These are phyloP conservation scores for Cryoendolithus antarcticus DNA, from an alignment of 2,329 filamentous ascomycete genomes.

Conservation along the genomic window DNA sequence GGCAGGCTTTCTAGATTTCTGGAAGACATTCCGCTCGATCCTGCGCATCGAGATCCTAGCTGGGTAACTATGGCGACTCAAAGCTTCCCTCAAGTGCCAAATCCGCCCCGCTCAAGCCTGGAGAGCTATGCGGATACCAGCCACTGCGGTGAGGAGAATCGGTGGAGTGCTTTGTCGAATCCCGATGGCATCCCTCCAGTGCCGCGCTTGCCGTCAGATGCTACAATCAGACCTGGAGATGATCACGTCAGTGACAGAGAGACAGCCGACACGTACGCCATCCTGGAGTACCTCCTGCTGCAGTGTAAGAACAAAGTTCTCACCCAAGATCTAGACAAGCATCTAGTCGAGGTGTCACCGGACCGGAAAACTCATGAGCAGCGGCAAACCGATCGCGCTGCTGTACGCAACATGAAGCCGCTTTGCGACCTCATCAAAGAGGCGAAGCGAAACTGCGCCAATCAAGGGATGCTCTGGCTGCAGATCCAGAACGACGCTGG, in stretches of 20 bases:
- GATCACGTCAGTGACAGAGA: background rate
- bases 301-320: background rate
- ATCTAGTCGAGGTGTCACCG: constrained; percentile 1
- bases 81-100: constrained; percentile 5
- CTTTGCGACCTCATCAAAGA: too few species aligned
- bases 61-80: constrained; percentile 8
- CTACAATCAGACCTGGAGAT: background rate
- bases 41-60: constrained; percentile 1
- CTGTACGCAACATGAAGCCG: too few species aligned
- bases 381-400: too few species aligned
- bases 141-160: constrained; percentile 7
- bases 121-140: constrained; percentile 17
- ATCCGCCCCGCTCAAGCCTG: constrained; percentile 6
- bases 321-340: constrained; percentile 1
- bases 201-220: background rate
- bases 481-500: too few species aligned
- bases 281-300: background rate
- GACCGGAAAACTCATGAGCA: too few species aligned
- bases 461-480: too few species aligned
- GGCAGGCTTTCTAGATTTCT: background rate
- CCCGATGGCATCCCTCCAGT: background rate
- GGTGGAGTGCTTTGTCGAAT: constrained; percentile 5
- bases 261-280: background rate
- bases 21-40: background rate
- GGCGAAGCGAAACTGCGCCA: too few species aligned